A percentile compares a stretch with the other conserved stretches of the same genome.
Evolutionary conservation across 495 filamentous ascomycete species (phyloP).

Genomic region (Trichodelitschia bisporula): DNA sequence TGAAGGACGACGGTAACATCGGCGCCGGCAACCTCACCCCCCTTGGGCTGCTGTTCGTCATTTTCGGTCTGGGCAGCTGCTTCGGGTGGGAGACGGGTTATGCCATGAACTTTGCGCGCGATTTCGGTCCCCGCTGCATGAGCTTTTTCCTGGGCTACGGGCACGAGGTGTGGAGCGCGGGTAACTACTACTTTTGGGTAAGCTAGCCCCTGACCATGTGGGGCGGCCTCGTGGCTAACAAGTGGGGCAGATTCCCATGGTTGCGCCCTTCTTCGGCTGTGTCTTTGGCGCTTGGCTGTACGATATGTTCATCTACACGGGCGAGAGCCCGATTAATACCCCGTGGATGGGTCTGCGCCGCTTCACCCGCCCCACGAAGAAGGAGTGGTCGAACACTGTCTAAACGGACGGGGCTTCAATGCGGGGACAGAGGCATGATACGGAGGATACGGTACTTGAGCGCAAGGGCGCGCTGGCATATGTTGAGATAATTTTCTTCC

Average conservation of each 20-base stretch:
- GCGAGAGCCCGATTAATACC: slow-evolving; percentile 31
- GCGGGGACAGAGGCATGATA: too few species aligned
- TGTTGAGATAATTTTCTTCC: too few species aligned
- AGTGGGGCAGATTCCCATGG: slow-evolving; percentile 19
- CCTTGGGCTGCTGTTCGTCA: slow-evolving; percentile 33
- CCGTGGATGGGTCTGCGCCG: slow-evolving; percentile 28
- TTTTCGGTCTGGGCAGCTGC: slow-evolving; percentile 43
- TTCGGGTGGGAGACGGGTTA: slow-evolving; percentile 50
- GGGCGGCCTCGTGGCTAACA: not conserved
- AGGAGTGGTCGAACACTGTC: not conserved
- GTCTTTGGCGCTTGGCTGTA: slow-evolving; percentile 35
- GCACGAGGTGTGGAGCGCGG: slow-evolving; percentile 33
- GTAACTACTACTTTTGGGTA: slow-evolving; percentile 41
- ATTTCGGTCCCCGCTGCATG: slow-evolving; percentile 38
- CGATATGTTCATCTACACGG: slow-evolving; percentile 34
- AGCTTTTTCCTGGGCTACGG: slow-evolving; percentile 39
- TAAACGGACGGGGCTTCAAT: not conserved
- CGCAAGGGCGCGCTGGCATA: too few species aligned
- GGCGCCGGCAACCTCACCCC: slow-evolving; percentile 16
- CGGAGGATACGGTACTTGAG: too few species aligned
- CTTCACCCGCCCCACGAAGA: not conserved
- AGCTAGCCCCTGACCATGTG: slow-evolving; percentile 2
- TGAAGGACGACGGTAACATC: slow-evolving; percentile 27
- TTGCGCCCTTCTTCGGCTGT: slow-evolving; percentile 32
- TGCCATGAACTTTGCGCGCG: slow-evolving; percentile 40